phyloP scores from a whole-genome alignment of 768 basidiomycete species.

The Mycena floridula region DNA sequence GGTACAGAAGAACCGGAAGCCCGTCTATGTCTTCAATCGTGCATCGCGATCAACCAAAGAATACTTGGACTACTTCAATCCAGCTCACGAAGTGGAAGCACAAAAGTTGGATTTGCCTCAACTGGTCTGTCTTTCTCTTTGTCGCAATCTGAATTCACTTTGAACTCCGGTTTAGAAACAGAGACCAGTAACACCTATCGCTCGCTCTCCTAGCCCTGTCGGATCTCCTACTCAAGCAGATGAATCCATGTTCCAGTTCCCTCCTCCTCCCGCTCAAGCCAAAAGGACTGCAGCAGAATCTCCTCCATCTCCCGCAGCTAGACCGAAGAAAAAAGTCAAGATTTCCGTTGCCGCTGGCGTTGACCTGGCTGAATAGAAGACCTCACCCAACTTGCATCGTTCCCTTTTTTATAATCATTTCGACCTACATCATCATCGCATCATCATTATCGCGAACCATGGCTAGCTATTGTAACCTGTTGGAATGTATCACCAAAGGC shows the following conservation, averaged over 20 bases:
- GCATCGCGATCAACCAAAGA: slow-evolving; percentile 34
- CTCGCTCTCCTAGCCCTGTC: neutral
- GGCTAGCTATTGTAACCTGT: neutral
- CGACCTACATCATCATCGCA: neutral
- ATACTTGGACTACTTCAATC: slow-evolving; percentile 68
- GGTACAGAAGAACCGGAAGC: slow-evolving; percentile 34
- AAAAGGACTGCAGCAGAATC: slow-evolving; percentile 28
- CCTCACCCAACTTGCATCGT: neutral
- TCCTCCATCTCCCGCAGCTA: slow-evolving; percentile 16
- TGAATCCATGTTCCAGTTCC: slow-evolving; percentile 19
- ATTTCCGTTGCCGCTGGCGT: slow-evolving; percentile 64
- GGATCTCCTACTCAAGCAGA: slow-evolving; percentile 32
- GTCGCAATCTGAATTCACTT: slow-evolving; percentile 4
- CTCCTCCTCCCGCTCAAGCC: slow-evolving; percentile 12
- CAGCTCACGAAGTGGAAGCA: slow-evolving; percentile 51
- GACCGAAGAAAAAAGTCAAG: slow-evolving; percentile 57
- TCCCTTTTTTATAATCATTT: neutral
- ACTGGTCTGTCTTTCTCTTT: slow-evolving; percentile 33
- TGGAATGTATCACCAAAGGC: neutral
- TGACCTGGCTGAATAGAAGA: slow-evolving; percentile 63
- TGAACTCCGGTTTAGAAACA: slow-evolving; percentile 2
- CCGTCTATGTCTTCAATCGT: slow-evolving; percentile 54
- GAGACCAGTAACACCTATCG: slow-evolving; percentile 11
- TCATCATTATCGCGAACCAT: neutral
- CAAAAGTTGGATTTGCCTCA: slow-evolving; percentile 55